Conservation (phyloP, 116 monocot species). For the Thalassia testudinum region DNA sequence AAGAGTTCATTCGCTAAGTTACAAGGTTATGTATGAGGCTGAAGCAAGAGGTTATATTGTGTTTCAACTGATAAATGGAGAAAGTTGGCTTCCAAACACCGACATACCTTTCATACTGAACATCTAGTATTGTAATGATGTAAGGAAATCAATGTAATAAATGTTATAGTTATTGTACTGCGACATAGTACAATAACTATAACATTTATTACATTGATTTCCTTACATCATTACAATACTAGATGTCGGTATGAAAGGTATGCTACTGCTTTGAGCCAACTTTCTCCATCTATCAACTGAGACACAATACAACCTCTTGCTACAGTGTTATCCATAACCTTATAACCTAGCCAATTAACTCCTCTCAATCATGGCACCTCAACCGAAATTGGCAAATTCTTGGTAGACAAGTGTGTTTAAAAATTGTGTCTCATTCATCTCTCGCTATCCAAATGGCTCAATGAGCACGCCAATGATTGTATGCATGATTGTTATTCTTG, state of each 20-base stretch:
- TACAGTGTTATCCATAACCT: not conserved
- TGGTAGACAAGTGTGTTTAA: not conserved
- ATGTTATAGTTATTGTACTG: no score
- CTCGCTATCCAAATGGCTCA: constrained; percentile 1
- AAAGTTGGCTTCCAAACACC: not conserved
- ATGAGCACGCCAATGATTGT: not conserved
- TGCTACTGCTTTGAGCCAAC: not conserved
- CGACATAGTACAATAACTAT: no score
- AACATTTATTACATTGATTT: no score
- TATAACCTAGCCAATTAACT: constrained; percentile 1
- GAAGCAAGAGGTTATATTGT: not conserved
- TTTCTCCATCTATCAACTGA: not conserved
- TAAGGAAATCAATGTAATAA: no score
- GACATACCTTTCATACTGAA: not conserved
- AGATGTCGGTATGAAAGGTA: not conserved
- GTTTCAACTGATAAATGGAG: not conserved
- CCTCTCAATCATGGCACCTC: not conserved
- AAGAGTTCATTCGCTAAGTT: not conserved
- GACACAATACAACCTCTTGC: not conserved
- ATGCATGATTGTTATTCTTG: constrained; percentile 3
- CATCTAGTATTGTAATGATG: no score
- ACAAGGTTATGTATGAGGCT: constrained; percentile 1
- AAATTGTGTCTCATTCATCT: not conserved
- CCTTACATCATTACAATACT: no score
- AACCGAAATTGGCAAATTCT: not conserved